Percentiles rank a stretch among this genome's conserved stretches.
Conservation (phyloP, 768 basidiomycete species). For the Leucosporidium scottii region DNA sequence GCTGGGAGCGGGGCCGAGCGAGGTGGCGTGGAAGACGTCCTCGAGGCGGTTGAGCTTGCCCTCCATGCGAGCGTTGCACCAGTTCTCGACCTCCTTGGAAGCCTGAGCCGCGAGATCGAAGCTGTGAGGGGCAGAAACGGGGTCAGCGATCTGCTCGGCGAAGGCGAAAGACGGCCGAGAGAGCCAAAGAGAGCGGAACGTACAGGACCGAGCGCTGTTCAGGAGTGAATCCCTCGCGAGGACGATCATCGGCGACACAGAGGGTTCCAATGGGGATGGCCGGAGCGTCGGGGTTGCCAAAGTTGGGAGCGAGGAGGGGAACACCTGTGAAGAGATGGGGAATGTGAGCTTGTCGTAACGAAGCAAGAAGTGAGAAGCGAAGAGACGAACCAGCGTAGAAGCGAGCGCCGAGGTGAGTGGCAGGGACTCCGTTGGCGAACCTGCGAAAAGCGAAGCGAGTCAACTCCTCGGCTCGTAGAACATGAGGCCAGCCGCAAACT, state of each 20-base stretch:
- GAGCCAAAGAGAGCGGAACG: not conserved
- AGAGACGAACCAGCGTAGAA: conserved; percentile 32
- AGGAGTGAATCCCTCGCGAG: conserved; percentile 23
- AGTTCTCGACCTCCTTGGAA: conserved; percentile 34
- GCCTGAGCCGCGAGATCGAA: conserved; percentile 30
- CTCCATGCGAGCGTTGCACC: conserved; percentile 37
- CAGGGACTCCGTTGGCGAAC: conserved; percentile 8
- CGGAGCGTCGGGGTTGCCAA: conserved; percentile 20
- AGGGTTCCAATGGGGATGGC: conserved; percentile 32
- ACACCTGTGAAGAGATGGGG: conserved; percentile 1
- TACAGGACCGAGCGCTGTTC: conserved; percentile 33
- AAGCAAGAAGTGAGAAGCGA: not conserved
- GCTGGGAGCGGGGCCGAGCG: not conserved
- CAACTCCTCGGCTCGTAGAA: too few relatives aligned
- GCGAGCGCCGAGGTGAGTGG: conserved; percentile 20
- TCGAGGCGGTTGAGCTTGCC: conserved; percentile 27
- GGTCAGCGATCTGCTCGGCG: not conserved
- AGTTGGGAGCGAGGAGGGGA: conserved; percentile 25
- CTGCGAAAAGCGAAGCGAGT: not conserved
- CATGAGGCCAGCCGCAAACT: too few relatives aligned
- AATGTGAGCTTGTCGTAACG: not conserved
- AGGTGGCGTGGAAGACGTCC: conserved; percentile 1
- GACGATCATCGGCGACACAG: conserved; percentile 35
- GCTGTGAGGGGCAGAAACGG: not conserved
- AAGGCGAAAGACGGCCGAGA: too few relatives aligned